Conservation (phyloP, 805 yeast genomes). For the Zygosaccharomyces lentus region DNA sequence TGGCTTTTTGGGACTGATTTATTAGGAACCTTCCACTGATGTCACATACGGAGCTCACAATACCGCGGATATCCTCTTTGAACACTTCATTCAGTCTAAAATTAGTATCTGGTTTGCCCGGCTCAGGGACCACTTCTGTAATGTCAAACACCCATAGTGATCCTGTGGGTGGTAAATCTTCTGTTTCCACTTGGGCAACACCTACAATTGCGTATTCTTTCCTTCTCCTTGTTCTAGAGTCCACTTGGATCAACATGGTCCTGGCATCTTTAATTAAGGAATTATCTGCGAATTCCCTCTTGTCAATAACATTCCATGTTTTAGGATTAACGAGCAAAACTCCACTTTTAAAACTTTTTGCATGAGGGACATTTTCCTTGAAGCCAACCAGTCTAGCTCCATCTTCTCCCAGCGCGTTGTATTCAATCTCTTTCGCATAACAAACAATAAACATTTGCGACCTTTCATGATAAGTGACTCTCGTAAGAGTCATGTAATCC, state of each 20-base stretch:
- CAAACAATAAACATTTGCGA: slow-evolving; percentile 62
- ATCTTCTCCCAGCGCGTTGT: slow-evolving; percentile 69
- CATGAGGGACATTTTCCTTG: slow-evolving; percentile 43
- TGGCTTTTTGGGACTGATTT: slow-evolving; percentile 76
- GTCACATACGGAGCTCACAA: slow-evolving; percentile 72
- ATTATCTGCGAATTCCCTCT: slow-evolving; percentile 58
- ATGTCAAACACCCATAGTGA: slow-evolving; percentile 68
- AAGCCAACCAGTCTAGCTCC: slow-evolving; percentile 60
- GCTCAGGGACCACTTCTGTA: slow-evolving; percentile 83
- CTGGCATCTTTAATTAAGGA: slow-evolving; percentile 47
- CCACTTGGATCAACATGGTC: slow-evolving; percentile 36
- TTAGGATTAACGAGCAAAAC: slow-evolving; percentile 66
- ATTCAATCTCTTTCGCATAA: slow-evolving; percentile 54
- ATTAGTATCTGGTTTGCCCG: slow-evolving; percentile 77
- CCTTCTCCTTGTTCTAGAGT: slow-evolving; percentile 40
- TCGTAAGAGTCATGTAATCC: slow-evolving; percentile 47
- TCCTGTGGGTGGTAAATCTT: slow-evolving; percentile 78
- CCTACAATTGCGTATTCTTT: slow-evolving; percentile 77
- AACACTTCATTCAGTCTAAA: slow-evolving; percentile 70
- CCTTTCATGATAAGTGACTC: slow-evolving; percentile 63
- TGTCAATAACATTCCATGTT: slow-evolving; percentile 74
- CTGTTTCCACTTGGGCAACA: slow-evolving; percentile 67
- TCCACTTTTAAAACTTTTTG: slow-evolving; percentile 54
- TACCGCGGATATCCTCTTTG: slow-evolving; percentile 75
- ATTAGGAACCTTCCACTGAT: slow-evolving; percentile 78